Percentiles rank a stretch among this genome's conserved stretches.
Evolutionary conservation across 768 basidiomycete genomes (phyloP).

Genomic region (Dictyophora rubrovolvata): DNA sequence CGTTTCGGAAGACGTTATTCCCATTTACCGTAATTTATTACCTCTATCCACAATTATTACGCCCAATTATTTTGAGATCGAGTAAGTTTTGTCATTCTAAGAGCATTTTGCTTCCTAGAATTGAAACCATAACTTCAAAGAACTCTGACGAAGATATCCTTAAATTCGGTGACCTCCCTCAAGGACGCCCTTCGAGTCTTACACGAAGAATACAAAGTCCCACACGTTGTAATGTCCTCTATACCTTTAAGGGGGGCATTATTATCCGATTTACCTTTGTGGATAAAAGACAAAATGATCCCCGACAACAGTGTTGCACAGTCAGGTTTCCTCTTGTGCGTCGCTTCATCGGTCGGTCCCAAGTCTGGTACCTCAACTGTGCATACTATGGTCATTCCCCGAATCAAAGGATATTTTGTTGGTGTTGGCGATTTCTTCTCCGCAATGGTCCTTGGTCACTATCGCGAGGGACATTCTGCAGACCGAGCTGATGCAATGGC

Average conservation of each 20-base stretch:
- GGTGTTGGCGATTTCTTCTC: slow-evolving; percentile 98
- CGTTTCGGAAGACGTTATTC: slow-evolving; percentile 77
- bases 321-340: slow-evolving; percentile 60
- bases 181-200: slow-evolving; percentile 58
- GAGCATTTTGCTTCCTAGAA: background rate
- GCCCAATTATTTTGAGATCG: slow-evolving; percentile 97
- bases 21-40: slow-evolving; percentile 73
- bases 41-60: slow-evolving; percentile 88
- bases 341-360: slow-evolving; percentile 50
- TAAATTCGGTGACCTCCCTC: slow-evolving; percentile 59
- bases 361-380: slow-evolving; percentile 31
- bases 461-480: slow-evolving; percentile 16
- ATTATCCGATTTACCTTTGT: slow-evolving; percentile 34
- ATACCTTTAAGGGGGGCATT: slow-evolving; percentile 44
- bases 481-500: slow-evolving; percentile 28
- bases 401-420: slow-evolving; percentile 85
- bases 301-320: background rate
- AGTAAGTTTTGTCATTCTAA: slow-evolving; percentile 41
- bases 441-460: slow-evolving; percentile 81
- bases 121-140: slow-evolving; percentile 29
- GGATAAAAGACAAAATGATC: background rate
- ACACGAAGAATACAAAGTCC: slow-evolving; percentile 66
- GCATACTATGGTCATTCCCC: slow-evolving; percentile 62
- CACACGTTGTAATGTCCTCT: slow-evolving; percentile 87
- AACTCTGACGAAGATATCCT: slow-evolving; percentile 59